Base-by-base conservation (phyloP, 2,329 filamentous ascomycete species). In the Sarocladium strictum region DNA sequence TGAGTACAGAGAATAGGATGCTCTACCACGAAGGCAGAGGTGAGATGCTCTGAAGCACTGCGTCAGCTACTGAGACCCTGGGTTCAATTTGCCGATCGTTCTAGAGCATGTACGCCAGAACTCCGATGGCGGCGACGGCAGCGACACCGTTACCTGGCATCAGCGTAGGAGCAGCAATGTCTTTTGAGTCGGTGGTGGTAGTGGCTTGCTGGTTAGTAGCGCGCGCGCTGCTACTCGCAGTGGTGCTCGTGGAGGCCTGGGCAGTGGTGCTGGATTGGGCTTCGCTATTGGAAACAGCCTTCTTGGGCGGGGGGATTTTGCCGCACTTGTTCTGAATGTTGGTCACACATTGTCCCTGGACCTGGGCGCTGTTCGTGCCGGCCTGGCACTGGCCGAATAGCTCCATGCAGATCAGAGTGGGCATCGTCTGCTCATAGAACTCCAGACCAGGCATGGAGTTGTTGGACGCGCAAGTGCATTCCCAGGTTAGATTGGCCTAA, bases 101-200 rank as follows among this genome's bases (percentile, higher is more conserved):
- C 57, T 74, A 81, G 63, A 81, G 64, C 59, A 80, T 65, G 61
- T 76, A 78, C 59, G 78, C 79, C 58, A 82, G 67, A 43, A 81
- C 64, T 54, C 77, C 79, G 43, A 78, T 65, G 56, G 77, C 80
- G 38, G 76, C 72, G 32, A 72, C 76, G 6, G 76, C 76, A 21
- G 65, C 69, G 40, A 71, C 73, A 49, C 76, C 75, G 56, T 76
- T 75, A 61, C 74, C 64, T 27, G 69, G 67, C 40, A 73, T 77
- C 57, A 76, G 68, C 51, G 73, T 72, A 61, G 71, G 65, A 51
- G 66, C 71, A 50, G 72, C 72, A 23, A 71, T 59, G 54, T 53
- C 67, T 29, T 63, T 62, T 7, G 65, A 67, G 41, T 40, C 67
- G 12, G 71, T 72, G 23, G 62, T 59, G 27, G 69, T 69, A 29